Evolutionary conservation across 2,329 filamentous ascomycete species (phyloP).

Genomic region (Colletotrichum destructivum): DNA sequence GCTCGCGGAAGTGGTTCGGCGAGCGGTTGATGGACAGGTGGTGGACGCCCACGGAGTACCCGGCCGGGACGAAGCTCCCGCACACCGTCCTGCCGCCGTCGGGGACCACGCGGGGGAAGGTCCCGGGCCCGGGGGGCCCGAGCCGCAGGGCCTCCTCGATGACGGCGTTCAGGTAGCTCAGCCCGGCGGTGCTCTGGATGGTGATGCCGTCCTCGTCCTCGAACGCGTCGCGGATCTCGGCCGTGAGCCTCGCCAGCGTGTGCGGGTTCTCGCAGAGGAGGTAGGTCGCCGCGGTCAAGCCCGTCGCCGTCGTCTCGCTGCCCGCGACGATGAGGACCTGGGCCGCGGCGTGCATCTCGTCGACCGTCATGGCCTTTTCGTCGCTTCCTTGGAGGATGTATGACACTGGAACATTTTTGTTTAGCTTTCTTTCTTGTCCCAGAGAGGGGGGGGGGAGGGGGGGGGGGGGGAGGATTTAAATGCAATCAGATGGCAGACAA

Average conservation of each 20-base stretch:
- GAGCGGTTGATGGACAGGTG: conserved; percentile 52
- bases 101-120: conserved; percentile 49
- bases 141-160: conserved; percentile 60
- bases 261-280: conserved; percentile 51
- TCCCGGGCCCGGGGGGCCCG: conserved; percentile 51
- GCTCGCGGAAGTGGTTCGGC: conserved; percentile 36
- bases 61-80: conserved; percentile 53
- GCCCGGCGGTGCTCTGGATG: conserved; percentile 48
- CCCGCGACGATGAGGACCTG: conserved; percentile 50
- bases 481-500: too few species aligned
- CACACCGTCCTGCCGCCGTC: conserved; percentile 52
- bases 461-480: too few species aligned
- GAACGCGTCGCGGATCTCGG: conserved; percentile 57
- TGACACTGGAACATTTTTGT: conserved; percentile 1
- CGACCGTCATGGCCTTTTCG: conserved; percentile 30
- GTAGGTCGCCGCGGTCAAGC: conserved; percentile 48
- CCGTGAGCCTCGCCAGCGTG: conserved; percentile 49
- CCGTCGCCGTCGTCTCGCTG: conserved; percentile 53
- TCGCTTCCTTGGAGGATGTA: conserved; percentile 35
- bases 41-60: conserved; percentile 46
- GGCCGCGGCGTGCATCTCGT: conserved; percentile 35
- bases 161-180: conserved; percentile 57
- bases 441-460: too few species aligned
- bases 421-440: neutral
- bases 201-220: conserved; percentile 54